Evolutionary conservation across 306 rosid species (phyloP), one percentile per base, ranked within the genome.

Genomic region (Fragaria nilgerrensis): DNA sequence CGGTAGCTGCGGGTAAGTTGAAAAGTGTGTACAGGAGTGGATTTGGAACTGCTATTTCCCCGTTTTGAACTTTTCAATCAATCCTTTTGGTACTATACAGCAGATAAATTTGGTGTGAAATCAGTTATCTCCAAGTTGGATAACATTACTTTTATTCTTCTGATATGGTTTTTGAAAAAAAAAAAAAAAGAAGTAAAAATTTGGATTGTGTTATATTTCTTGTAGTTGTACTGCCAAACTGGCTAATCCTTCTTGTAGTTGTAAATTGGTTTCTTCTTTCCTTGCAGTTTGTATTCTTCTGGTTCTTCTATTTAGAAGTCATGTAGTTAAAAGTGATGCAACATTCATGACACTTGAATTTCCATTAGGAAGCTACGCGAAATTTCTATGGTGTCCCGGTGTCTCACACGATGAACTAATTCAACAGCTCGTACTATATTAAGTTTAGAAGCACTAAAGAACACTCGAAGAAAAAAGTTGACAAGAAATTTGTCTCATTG

Each of bases 11-110:
- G 49, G 78, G 74, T 67, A 70, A 73, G 49, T 67, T 64, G 76
- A 74, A 41, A 68, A 68, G 78, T 61, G 78, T 75, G 52, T 78
- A 73, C 49, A 68, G 62, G 75, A 68, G 69, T 52, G 79, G 78
- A 52, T 47, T 73, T 80, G 92, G 76, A 68, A 62, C 71, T 79
- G 81, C 82, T 43, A 45, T 75, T 73, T 73, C 64, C 68, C 50
- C 41, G 48, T 73, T 75, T 70, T 62, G 53, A 77, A 85, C 84
- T 73, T 71, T 71, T 72, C 52, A 71, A 75, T 56, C 73, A 58
- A 82, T 83, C 79, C 83, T 77, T 73, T 9, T 44, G 78, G 78
- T 63, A 20, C 55, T 83, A 88, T 84, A 82, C 80, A 83, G 81
- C 79, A 83, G 82, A 78, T 72, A 77, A 79, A 73, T 75, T 43